Conservation (phyloP, 164 flowering plant species). For the Berberis thunbergii region DNA sequence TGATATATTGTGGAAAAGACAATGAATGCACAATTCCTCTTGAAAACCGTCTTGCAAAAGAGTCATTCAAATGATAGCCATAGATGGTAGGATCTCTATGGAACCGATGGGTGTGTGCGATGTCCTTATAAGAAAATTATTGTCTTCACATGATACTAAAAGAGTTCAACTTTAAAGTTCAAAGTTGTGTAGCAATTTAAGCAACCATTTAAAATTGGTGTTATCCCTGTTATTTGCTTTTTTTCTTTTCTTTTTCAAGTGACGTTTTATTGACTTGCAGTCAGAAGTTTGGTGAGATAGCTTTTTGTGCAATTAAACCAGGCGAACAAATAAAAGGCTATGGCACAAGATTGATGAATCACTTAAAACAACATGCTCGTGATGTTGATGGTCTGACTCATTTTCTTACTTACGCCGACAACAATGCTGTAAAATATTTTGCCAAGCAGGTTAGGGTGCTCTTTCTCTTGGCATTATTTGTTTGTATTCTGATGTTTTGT, state of each 20-base stretch:
- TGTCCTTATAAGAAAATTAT: too few species aligned
- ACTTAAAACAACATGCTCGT: conserved; percentile 95
- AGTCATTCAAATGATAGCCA: too few species aligned
- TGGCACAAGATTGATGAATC: conserved; percentile 98
- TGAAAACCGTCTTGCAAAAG: too few species aligned
- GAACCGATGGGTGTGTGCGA: too few species aligned
- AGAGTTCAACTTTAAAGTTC: too few species aligned
- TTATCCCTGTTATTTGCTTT: background rate
- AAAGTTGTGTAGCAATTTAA: too few species aligned
- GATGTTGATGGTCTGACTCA: conserved; percentile 92
- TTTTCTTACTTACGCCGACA: conserved; percentile 96
- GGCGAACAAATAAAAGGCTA: conserved; percentile 99
- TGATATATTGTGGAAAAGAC: too few species aligned
- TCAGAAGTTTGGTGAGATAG: conserved; percentile 97
- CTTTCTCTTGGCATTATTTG: conserved; percentile 1
- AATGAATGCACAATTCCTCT: too few species aligned
- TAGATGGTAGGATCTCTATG: too few species aligned
- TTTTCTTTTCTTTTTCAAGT: background rate
- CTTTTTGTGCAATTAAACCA: conserved; percentile 94
- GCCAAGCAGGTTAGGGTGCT: conserved; percentile 64
- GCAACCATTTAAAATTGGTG: background rate
- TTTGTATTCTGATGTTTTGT: background rate
- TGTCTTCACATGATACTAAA: too few species aligned
- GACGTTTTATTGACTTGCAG: conserved; percentile 23
- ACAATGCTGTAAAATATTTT: conserved; percentile 96